These are phyloP conservation scores for Paecilomyces sp. DNA, from an alignment of 2,329 filamentous ascomycete genomes.

Conservation along the genomic window DNA sequence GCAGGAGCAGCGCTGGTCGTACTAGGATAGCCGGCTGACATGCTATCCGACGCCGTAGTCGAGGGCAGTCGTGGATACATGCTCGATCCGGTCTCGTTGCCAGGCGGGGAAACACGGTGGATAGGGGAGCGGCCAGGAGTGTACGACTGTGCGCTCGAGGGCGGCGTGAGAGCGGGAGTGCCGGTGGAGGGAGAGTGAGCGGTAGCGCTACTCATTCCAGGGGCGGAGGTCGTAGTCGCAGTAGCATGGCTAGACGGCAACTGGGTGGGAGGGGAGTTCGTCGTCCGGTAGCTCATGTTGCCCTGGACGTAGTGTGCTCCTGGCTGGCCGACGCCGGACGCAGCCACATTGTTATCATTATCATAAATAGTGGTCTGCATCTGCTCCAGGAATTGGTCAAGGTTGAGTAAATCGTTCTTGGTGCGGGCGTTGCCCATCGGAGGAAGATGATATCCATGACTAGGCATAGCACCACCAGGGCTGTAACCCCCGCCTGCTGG, in stretches of 20 bases:
- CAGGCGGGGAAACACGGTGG: conserved; percentile 45
- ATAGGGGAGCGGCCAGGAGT: conserved; percentile 56
- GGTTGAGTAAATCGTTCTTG: conserved; percentile 87
- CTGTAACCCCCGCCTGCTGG: conserved; percentile 44
- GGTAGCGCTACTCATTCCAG: conserved; percentile 32
- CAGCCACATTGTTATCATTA: conserved; percentile 73
- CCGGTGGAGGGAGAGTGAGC: conserved; percentile 41
- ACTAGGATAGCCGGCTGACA: conserved; percentile 43
- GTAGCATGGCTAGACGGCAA: conserved; percentile 35
- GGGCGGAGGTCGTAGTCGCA: conserved; percentile 28
- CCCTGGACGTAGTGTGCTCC: conserved; percentile 58
- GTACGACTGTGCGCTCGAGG: conserved; percentile 56
- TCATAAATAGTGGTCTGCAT: conserved; percentile 96
- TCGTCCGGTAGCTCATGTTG: conserved; percentile 47
- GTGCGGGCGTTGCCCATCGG: conserved; percentile 82
- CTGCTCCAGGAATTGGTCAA: conserved; percentile 91
- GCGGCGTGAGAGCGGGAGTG: conserved; percentile 57
- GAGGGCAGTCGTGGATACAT: conserved; percentile 60
- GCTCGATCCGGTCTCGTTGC: conserved; percentile 37
- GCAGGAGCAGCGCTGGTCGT: conserved; percentile 51
- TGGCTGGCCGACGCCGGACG: conserved; percentile 68
- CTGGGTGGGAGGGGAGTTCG: conserved; percentile 48
- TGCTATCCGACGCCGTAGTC: conserved; percentile 51
- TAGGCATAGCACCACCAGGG: conserved; percentile 54
- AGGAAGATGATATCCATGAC: conserved; percentile 78